Percentiles rank a stretch among this genome's conserved stretches.
Evolutionary conservation across 2,329 filamentous ascomycete genomes (phyloP).

Genomic region (Colletotrichum limetticola): DNA sequence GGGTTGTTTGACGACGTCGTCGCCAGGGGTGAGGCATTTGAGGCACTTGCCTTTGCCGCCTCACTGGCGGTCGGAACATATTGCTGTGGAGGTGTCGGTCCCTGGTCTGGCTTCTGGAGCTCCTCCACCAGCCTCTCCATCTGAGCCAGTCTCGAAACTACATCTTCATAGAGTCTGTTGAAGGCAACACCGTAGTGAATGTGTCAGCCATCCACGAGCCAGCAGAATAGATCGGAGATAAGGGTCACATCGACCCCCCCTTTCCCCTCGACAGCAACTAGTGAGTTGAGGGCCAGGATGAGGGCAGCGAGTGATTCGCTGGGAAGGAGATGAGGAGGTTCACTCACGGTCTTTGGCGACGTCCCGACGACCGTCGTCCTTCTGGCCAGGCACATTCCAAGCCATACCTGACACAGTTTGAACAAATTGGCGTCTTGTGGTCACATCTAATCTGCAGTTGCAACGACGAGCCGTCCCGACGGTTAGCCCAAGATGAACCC

Average conservation of each 20-base stretch:
- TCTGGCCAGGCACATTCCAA: conserved; percentile 31
- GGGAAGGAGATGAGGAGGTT: background rate
- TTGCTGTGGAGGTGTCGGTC: conserved; percentile 8
- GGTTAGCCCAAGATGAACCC: conserved; percentile 13
- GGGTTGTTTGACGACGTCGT: conserved; percentile 38
- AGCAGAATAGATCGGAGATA: background rate
- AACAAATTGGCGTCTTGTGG: conserved; percentile 28
- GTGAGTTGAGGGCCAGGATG: background rate
- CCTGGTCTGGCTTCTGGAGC: conserved; percentile 23
- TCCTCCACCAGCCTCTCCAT: conserved; percentile 34
- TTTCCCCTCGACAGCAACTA: background rate
- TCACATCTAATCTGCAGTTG: conserved; percentile 30
- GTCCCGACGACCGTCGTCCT: conserved; percentile 31
- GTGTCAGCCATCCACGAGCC: conserved; percentile 1
- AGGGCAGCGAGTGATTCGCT: background rate
- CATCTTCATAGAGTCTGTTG: conserved; percentile 32
- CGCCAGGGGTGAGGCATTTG: background rate
- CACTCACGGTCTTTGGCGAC: conserved; percentile 32
- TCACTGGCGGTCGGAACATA: background rate
- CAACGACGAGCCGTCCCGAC: conserved; percentile 23
- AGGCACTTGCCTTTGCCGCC: background rate
- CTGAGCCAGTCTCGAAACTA: conserved; percentile 31
- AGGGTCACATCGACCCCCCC: background rate
- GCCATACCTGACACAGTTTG: conserved; percentile 32
- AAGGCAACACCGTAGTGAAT: background rate